Evolutionary conservation across 495 filamentous ascomycete genomes (phyloP).

Genomic region (Paragyromitra xinjiangensis): DNA sequence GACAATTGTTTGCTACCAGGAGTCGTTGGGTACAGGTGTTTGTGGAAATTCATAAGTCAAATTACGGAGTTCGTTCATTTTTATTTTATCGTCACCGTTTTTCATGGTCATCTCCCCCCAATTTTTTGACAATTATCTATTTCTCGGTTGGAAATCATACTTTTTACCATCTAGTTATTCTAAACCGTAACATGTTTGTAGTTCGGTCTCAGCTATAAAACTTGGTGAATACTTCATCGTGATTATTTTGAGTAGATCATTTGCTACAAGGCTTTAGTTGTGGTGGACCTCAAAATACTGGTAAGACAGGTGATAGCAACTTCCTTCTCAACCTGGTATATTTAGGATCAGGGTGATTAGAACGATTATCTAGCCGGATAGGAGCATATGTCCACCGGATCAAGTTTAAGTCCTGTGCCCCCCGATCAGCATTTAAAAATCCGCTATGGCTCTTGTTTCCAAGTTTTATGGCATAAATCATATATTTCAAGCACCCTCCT

Average conservation of each 20-base stretch:
- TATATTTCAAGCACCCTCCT: too few species aligned
- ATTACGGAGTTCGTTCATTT: conserved; percentile 27
- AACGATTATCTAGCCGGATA: too few species aligned
- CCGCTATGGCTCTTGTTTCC: too few species aligned
- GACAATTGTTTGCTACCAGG: conserved; percentile 17
- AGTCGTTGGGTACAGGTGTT: conserved; percentile 15
- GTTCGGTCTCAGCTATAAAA: background rate
- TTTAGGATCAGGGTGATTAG: too few species aligned
- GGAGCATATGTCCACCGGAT: too few species aligned
- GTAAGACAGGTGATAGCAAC: too few species aligned
- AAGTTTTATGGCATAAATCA: too few species aligned
- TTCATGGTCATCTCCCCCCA: background rate
- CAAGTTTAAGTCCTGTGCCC: too few species aligned
- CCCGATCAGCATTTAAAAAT: too few species aligned
- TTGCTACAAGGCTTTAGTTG: too few species aligned
- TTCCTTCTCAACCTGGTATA: too few species aligned
- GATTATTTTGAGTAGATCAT: background rate
- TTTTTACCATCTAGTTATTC: background rate
- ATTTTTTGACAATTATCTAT: conserved; percentile 15
- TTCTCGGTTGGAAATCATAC: background rate
- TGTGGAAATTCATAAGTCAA: conserved; percentile 18
- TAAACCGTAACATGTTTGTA: background rate
- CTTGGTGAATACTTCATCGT: background rate
- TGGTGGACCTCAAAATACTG: too few species aligned
- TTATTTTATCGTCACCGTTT: background rate